Conservation (phyloP, 306 rosid genomes). For the Cicer pinnatifidum region DNA sequence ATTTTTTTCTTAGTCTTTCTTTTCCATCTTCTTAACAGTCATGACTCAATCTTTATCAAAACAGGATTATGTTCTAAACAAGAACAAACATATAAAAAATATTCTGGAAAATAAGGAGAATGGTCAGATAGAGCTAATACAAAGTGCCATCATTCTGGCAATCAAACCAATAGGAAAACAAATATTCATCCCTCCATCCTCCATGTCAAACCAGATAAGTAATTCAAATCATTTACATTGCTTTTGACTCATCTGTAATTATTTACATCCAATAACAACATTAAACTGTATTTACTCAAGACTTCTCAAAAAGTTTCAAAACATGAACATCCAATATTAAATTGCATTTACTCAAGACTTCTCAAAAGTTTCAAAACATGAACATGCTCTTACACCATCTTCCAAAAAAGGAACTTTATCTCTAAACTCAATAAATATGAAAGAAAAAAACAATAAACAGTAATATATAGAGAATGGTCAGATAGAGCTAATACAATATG, state of each 20-base stretch:
- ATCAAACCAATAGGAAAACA: conserved; percentile 58
- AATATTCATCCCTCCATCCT: conserved; percentile 46
- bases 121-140: conserved; percentile 57
- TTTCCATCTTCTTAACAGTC: background rate
- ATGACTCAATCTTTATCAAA: background rate
- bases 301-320: no score
- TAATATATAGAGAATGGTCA: conserved; percentile 46
- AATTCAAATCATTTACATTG: background rate
- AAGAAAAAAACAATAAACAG: background rate
- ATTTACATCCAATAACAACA: no score
- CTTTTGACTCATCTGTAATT: no score
- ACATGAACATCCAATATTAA: no score
- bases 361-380: no score
- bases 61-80: no score
- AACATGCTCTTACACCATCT: no score
- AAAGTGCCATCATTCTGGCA: conserved; percentile 52
- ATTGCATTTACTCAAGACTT: no score
- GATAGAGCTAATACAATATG: conserved; percentile 50
- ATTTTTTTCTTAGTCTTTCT: no score
- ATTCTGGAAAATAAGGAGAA: conserved; percentile 13
- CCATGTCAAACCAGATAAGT: conserved; percentile 8
- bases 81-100: background rate
- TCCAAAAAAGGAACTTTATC: no score
- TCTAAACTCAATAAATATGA: background rate
- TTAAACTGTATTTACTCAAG: no score